phyloP scores from a whole-genome alignment of 1,284 basidiomycete genomes.

The Fomitopsis palustris region DNA sequence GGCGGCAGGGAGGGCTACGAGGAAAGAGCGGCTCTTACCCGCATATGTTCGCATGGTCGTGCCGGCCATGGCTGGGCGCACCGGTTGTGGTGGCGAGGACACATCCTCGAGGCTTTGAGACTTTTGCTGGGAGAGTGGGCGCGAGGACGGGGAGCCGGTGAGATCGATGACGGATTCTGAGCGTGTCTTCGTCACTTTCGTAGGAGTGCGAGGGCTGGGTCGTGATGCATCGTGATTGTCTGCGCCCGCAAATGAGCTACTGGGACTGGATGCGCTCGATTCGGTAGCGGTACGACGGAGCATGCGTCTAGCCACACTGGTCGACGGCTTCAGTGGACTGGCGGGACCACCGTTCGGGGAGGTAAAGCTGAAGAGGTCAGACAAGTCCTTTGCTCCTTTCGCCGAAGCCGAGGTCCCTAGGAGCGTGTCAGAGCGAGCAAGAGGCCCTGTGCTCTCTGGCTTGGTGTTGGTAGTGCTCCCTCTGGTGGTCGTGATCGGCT shows the following conservation, averaged over 20 bases:
- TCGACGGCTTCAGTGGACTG: constrained; percentile 10
- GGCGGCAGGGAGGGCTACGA: constrained; percentile 49
- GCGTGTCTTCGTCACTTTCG: constrained; percentile 16
- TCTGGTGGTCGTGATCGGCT: background rate
- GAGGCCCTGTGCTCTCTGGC: background rate
- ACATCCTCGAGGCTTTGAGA: constrained; percentile 14
- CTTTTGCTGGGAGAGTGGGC: constrained; percentile 19
- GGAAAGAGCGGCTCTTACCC: constrained; percentile 71
- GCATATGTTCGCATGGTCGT: constrained; percentile 62
- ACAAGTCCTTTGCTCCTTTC: constrained; percentile 29
- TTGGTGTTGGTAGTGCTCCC: background rate
- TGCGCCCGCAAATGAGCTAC: constrained; percentile 9
- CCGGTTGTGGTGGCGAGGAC: constrained; percentile 17
- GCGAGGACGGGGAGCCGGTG: constrained; percentile 14
- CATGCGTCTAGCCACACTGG: constrained; percentile 40
- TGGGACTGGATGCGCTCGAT: constrained; percentile 39
- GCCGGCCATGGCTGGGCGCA: constrained; percentile 17
- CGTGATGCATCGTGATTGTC: constrained; percentile 20
- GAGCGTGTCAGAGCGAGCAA: constrained; percentile 16
- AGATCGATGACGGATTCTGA: constrained; percentile 20
- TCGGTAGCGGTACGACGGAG: constrained; percentile 51
- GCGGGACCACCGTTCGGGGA: background rate
- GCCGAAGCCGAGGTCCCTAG: constrained; percentile 10
- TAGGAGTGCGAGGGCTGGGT: constrained; percentile 34
- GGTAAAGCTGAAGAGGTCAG: constrained; percentile 31